A percentile compares a stretch with the other conserved stretches of the same genome.
Evolutionary conservation across 441 rosid genomes (phyloP).

Genomic region (Flueggea neowawraea): DNA sequence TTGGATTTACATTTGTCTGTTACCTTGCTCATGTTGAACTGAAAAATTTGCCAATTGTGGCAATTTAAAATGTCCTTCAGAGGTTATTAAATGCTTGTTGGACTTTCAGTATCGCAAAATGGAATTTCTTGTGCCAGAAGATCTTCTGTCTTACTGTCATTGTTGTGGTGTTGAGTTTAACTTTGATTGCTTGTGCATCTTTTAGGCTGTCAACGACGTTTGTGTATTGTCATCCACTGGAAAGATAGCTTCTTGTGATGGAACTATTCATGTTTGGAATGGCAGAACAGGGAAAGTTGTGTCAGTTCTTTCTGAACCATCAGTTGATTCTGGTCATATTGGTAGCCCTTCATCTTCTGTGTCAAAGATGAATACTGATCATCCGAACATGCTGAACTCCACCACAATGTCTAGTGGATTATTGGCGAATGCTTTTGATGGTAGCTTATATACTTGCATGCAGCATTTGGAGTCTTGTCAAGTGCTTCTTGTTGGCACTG

Average conservation of each 20-base stretch:
- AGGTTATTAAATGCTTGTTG: no score
- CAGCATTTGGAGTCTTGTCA: conserved; percentile 62
- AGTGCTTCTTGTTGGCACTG: conserved; percentile 78
- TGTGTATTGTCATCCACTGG: conserved; percentile 68
- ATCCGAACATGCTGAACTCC: conserved; percentile 49
- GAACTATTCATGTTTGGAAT: conserved; percentile 93
- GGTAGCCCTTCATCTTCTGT: conserved; percentile 37
- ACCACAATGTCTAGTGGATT: conserved; percentile 30
- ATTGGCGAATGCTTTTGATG: conserved; percentile 65
- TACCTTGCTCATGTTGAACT: no score
- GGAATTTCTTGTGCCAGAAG: no score
- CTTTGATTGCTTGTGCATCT: conserved; percentile 31
- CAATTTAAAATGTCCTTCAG: no score
- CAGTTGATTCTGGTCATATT: conserved; percentile 49
- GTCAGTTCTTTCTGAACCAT: conserved; percentile 68
- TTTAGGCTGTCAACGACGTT: conserved; percentile 87
- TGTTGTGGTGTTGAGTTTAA: conserved; percentile 12
- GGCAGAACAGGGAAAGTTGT: conserved; percentile 75
- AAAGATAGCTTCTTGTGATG: conserved; percentile 94
- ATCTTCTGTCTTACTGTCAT: not conserved
- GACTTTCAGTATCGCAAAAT: no score
- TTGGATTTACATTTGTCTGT: conserved; percentile 2
- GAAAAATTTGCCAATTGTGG: no score
- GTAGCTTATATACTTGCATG: conserved; percentile 86
- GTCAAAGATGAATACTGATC: conserved; percentile 47